Evolutionary conservation across 2,329 filamentous ascomycete species (phyloP).

Genomic region (Neofusicoccum cordaticola): DNA sequence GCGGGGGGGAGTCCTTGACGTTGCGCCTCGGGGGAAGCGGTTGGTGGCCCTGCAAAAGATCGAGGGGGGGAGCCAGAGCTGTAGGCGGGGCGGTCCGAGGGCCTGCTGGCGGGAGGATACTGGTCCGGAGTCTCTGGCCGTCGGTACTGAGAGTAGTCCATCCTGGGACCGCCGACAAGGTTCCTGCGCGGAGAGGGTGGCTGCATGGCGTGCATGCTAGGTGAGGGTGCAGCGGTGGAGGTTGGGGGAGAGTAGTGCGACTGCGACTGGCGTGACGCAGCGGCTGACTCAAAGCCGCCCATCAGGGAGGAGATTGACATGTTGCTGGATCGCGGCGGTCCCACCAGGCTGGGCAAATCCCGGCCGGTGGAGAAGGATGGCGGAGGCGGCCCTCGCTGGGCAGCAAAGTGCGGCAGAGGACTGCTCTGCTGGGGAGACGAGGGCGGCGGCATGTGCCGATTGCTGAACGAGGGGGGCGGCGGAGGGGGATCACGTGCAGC

Average conservation of each 20-base stretch:
- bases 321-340: constrained; percentile 57
- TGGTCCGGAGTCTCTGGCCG: constrained; percentile 39
- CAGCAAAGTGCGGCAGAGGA: constrained; percentile 35
- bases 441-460: constrained; percentile 49
- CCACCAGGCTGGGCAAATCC: constrained; percentile 53
- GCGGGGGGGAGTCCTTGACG: constrained; percentile 32
- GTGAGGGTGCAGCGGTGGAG: constrained; percentile 33
- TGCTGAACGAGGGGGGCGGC: constrained; percentile 41
- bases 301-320: constrained; percentile 76
- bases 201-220: constrained; percentile 42
- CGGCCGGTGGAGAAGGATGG: constrained; percentile 49
- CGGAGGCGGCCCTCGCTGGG: constrained; percentile 44
- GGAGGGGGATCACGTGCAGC: constrained; percentile 37
- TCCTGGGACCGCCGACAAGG: constrained; percentile 28
- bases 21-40: constrained; percentile 33
- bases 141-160: constrained; percentile 36
- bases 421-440: constrained; percentile 47
- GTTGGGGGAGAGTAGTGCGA: constrained; percentile 48
- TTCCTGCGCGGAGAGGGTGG: constrained; percentile 45
- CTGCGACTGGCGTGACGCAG: constrained; percentile 33
- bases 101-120: constrained; percentile 30
- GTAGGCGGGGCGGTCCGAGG: constrained; percentile 28
- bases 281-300: constrained; percentile 51
- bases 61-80: constrained; percentile 32
- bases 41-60: constrained; percentile 17